Base-by-base conservation (phyloP, 129 eudicot species). In the Cynara cardunculus region DNA sequence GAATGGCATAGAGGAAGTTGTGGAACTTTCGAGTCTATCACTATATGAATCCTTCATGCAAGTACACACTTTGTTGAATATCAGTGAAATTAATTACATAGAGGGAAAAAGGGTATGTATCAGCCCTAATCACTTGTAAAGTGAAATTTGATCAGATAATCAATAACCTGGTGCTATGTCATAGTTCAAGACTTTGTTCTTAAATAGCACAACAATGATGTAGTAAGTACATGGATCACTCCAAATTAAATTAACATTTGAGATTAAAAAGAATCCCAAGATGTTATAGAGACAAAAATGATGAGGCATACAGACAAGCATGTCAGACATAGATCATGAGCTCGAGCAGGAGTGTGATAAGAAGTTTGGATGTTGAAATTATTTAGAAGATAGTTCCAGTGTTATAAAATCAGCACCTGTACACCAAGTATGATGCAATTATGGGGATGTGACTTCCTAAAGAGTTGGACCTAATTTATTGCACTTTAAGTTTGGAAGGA, bases 11-110 rank as follows among this genome's bases (percentile, higher is more conserved):
- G 88, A 83, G 7, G 88, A 87, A 72, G 77, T 74, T 83, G 28
- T 76, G 61, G 66, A 72, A 64, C 68, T 81, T 69, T 80, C 88
- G 79, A 12, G 74, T 35, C 69, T 89, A 68, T 82, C 80, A 22
- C 53, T 41, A 69, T 6, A 30, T 26, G 84, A 70, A 88, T 72
- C 84, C 98, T 91, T 75, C 77, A 84, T 56, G 69, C 73, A 78
- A 77, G 19, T 28, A 49, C 3, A 70, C 24, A 31, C 22, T 53
- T 10, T 69, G 28, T 69, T 71, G 25, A 53, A 18, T 12, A 77
- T 72, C 68, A 21, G 24, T 31, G 30, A 61, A 56, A n/a, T 75
- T 56, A 56, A 31, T 30, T 27, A 14, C 69, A 75, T 28, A 27
- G n/a, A 27, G 18, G 21, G 56, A 76, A 74, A 74, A 27, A 32